Base-by-base conservation (phyloP, 352 stramenopile genomes). In the Phytophthora litchii region DNA sequence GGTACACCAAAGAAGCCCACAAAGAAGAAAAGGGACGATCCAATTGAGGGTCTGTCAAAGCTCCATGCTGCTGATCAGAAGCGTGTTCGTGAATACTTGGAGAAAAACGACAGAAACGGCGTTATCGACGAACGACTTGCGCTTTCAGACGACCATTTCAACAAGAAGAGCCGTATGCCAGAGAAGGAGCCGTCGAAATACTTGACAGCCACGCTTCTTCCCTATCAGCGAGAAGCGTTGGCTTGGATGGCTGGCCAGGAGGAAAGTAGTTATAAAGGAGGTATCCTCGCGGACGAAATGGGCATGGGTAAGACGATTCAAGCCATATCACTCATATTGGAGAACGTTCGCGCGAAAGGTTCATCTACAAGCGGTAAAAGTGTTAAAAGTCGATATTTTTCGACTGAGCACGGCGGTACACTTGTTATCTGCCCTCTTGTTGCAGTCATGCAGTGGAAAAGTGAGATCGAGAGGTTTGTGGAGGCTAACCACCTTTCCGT, bases 271-370 rank as follows among this genome's bases (percentile, higher is more conserved):
- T 91, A 98, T 53, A 78, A 86, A 45, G 97, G 97, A 21, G 97
- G 97, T 2, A 98, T 99, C 42, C 64, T 99, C 5, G 97, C 96
- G 0, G 97, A 99, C 57, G 97, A 99, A 78, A 99, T 99, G 97
- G 96, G 92, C 13, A 97, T 97, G 90, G 91, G 97, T 9, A 99
- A 99, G 66, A 99, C 96, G 0, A 84, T 99, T 38, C 96, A 99
- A 79, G 96, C 96, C 3, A 99, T 99, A 48, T 88, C 91, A 5
- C 77, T 96, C 8, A 98, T 99, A 21, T 66, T 99, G 1, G 93
- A 98, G 53, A 98, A 98, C 59, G 20, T 72, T 77, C 17, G 90
- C 80, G 7, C 56, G 46, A 29, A 35, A 44, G 25, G 46, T 10
- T 5, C 46, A 20, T 37, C 38, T 14, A 12, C 42, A 11, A 65